phyloP scores from a whole-genome alignment of 2,329 filamentous ascomycete species.

The Acrocalymma vagum region DNA sequence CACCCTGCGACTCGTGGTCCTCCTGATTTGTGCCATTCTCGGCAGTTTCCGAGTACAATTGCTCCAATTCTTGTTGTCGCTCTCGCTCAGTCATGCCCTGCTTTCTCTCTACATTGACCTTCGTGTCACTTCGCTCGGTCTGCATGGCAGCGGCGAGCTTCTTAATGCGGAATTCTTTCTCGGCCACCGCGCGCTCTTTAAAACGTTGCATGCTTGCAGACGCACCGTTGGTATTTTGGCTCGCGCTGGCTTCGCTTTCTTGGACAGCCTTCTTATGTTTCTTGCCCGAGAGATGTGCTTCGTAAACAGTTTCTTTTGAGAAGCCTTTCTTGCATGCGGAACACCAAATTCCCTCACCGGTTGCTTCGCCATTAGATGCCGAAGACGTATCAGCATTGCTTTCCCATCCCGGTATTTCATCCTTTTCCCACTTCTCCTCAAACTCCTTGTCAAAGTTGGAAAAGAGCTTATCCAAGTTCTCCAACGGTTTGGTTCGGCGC shows the following conservation, averaged over 20 bases:
- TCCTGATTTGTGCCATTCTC: conserved; percentile 65
- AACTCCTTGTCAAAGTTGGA: conserved; percentile 83
- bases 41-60: conserved; percentile 73
- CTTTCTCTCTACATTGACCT: conserved; percentile 93
- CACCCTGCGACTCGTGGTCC: conserved; percentile 72
- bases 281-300: conserved; percentile 85
- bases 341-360: conserved; percentile 81
- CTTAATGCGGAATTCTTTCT: conserved; percentile 84
- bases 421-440: conserved; percentile 79
- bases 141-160: conserved; percentile 84
- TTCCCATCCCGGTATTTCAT: conserved; percentile 81
- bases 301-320: conserved; percentile 94
- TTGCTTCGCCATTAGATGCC: conserved; percentile 59
- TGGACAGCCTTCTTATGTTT: conserved; percentile 86
- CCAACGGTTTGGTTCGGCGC: conserved; percentile 81
- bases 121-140: conserved; percentile 86
- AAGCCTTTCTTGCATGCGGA: conserved; percentile 93
- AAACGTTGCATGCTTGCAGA: conserved; percentile 50
- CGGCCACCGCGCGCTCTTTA: conserved; percentile 90
- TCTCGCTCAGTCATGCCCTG: conserved; percentile 98
- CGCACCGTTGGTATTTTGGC: conserved; percentile 25
- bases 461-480: conserved; percentile 84
- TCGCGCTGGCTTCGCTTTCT: conserved; percentile 56
- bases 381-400: conserved; percentile 57
- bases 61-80: conserved; percentile 91